Percentiles rank a stretch among this genome's conserved stretches.
Conservation (phyloP, 2,329 filamentous ascomycete genomes). For the Hypocrella siamensis region DNA sequence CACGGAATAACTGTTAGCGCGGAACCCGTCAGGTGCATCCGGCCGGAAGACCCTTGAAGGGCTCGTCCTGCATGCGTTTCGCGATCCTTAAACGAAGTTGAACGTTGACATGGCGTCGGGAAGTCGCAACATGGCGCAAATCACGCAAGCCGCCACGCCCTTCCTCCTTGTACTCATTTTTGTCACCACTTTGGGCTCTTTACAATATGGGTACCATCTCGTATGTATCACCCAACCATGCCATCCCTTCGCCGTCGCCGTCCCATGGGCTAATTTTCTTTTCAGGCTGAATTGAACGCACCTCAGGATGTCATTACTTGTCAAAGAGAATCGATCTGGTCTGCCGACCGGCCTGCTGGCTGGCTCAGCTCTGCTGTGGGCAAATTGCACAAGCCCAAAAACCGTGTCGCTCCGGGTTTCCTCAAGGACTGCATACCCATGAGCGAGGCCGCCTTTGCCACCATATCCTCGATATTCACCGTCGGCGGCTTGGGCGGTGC, state of each 20-base stretch:
- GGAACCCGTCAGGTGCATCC: too few relatives aligned
- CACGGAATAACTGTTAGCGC: too few relatives aligned
- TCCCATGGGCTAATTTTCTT: not conserved
- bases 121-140: conserved; percentile 6
- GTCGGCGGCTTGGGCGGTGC: conserved; percentile 78
- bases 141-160: conserved; percentile 41
- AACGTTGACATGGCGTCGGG: too few relatives aligned
- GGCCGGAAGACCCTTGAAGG: too few relatives aligned
- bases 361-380: conserved; percentile 12
- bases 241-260: not conserved
- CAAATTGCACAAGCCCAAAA: conserved; percentile 8
- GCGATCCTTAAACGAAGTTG: too few relatives aligned
- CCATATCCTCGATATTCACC: conserved; percentile 82
- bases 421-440: conserved; percentile 77
- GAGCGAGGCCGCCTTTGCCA: conserved; percentile 65
- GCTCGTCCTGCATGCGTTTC: too few relatives aligned
- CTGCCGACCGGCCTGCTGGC: conserved; percentile 11
- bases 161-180: conserved; percentile 66
- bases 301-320: conserved; percentile 91
- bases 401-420: conserved; percentile 10
- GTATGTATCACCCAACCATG: conserved; percentile 31
- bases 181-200: conserved; percentile 67
- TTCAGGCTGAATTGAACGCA: conserved; percentile 76
- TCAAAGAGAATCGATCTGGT: conserved; percentile 34
- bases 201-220: conserved; percentile 90